A percentile compares a stretch with the other conserved stretches of the same genome.
These are phyloP conservation scores for Paramecium pentaurelia DNA, from an alignment of 73 alveolate genomes.

Conservation along the genomic window DNA sequence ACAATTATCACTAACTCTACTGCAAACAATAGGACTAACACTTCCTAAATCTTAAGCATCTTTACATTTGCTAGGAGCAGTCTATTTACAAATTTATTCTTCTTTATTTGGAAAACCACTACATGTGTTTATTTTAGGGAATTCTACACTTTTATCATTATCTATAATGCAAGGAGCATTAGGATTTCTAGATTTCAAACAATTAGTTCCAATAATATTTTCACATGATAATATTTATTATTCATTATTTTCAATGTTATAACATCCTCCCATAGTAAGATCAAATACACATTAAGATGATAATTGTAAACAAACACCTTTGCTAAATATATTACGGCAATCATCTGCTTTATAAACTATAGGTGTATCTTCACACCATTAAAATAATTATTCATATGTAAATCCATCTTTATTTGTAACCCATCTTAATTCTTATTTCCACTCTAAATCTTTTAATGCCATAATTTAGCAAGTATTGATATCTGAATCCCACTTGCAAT, in stretches of 20 bases:
- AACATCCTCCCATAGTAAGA: slow-evolving; percentile 32
- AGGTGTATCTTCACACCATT: background rate
- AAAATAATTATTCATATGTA: background rate
- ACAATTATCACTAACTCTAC: background rate
- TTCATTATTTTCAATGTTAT: background rate
- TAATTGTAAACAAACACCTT: background rate
- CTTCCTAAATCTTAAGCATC: background rate
- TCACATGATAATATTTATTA: background rate
- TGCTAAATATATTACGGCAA: background rate
- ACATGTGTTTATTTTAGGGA: background rate
- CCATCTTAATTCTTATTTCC: background rate
- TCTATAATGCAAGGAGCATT: background rate
- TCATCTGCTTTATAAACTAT: background rate
- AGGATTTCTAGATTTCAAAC: background rate
- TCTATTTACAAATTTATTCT: background rate
- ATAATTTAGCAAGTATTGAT: background rate
- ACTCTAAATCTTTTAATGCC: background rate
- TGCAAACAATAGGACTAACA: background rate
- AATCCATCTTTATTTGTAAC: background rate
- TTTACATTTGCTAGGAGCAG: background rate
- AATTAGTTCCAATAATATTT: background rate
- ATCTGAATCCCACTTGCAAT: background rate
- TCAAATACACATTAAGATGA: background rate
- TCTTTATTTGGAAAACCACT: background rate
- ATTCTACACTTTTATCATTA: background rate